Conservation (phyloP, 192 early-diverging fungal genomes). For the Coemansia sp. region DNA sequence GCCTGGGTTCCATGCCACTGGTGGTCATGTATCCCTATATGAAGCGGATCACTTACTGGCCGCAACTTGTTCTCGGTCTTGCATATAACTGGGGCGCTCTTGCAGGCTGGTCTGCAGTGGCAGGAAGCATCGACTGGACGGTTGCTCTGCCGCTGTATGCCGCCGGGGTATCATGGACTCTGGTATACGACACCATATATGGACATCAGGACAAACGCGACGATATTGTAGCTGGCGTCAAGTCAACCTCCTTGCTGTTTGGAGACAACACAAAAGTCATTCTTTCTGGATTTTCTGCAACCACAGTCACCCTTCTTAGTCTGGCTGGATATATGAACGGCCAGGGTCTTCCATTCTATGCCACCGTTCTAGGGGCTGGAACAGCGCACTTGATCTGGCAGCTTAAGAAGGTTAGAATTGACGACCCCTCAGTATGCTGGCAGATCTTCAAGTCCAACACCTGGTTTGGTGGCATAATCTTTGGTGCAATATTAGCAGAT, state of each 20-base stretch:
- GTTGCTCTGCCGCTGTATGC: conserved; percentile 81
- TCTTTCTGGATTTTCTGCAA: conserved; percentile 68
- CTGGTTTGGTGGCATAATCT: conserved; percentile 75
- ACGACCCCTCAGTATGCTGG: conserved; percentile 66
- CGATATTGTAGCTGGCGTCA: conserved; percentile 81
- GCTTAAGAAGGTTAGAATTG: conserved; percentile 65
- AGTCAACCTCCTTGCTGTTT: conserved; percentile 89
- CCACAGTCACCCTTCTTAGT: conserved; percentile 64
- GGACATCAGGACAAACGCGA: conserved; percentile 95
- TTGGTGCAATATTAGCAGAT: conserved; percentile 71
- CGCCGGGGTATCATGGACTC: conserved; percentile 87
- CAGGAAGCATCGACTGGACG: conserved; percentile 60
- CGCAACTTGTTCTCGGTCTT: conserved; percentile 83
- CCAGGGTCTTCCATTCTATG: conserved; percentile 71
- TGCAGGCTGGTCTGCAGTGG: conserved; percentile 82
- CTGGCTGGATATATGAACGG: conserved; percentile 79
- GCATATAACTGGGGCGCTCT: conserved; percentile 95
- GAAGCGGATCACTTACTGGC: conserved; percentile 97
- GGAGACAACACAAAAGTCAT: conserved; percentile 66
- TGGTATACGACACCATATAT: conserved; percentile 96
- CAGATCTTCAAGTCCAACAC: conserved; percentile 75
- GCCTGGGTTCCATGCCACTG: conserved; percentile 73
- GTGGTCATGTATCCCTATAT: conserved; percentile 85
- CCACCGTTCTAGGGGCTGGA: conserved; percentile 67
- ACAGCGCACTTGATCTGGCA: conserved; percentile 83